Base-by-base conservation (phyloP, 2,329 filamentous ascomycete genomes). In the Aspergillus versicolor region DNA sequence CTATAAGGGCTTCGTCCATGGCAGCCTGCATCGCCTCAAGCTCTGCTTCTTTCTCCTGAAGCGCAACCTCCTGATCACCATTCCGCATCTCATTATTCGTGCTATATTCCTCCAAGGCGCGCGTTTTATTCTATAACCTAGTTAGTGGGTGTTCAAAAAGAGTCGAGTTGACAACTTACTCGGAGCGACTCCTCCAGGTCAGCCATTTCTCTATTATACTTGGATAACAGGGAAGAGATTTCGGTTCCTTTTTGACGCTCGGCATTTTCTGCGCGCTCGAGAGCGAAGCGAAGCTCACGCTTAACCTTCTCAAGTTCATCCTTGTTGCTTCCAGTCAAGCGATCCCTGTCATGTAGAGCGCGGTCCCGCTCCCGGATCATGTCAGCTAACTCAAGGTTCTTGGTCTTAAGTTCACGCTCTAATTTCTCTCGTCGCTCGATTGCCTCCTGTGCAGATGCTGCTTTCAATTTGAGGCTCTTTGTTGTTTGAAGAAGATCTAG, bases 341-440 rank as follows among this genome's bases (percentile, higher is more conserved):
- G 86, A 71, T 99, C 94, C 73, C 92, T 91, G 61, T 99, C 94
- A 70, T 97, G 91, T 52, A 97, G 77, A 30, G 94, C 94, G 62
- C 94, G 87, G 70, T 99, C 94, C 65, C 94, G 85, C 78, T 99
- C 94, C 43, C 94, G 86, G 63, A 99, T 99, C 94, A 99, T 97
- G 73, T 97, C 92, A 32, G 94, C 94, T 60, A 99, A 79, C 75
- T 99, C 94, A n/a, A 99, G 81, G 71, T 99, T 99, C 84, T 99
- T 99, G 30, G 93, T 97, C 84, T 99, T 99, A 73, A 99, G 89
- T 77, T 99, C 94, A 34, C 93, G 89, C 78, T 97, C 92, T 52
- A 99, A 83, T 80, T 95, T 96, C 79, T 99, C 94, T 8, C 93
- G 88, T 66, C 85, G 88, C 56, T 97, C 94, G 62, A 97, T 96